Conservation (phyloP, 257 asterid species). For the Parsonsia alboflavescens region DNA sequence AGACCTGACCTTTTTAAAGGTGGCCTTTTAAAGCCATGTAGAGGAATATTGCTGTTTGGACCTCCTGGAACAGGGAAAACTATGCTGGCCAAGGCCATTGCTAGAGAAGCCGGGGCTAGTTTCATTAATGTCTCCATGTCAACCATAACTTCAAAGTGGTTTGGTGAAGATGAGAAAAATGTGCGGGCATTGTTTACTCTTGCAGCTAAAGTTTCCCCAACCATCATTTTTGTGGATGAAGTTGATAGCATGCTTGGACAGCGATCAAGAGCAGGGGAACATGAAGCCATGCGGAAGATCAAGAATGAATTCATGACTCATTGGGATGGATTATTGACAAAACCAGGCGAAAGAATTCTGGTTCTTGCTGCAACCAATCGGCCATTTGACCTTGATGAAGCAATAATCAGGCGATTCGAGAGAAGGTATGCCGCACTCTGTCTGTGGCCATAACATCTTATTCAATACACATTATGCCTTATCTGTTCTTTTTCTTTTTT, state of each 20-base stretch:
- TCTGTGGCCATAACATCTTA: not conserved
- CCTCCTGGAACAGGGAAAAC: conserved; percentile 96
- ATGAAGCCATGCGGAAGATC: conserved; percentile 86
- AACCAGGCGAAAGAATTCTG: conserved; percentile 70
- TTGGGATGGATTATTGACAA: conserved; percentile 79
- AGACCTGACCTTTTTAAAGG: conserved; percentile 88
- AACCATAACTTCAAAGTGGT: conserved; percentile 83
- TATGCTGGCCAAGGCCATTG: conserved; percentile 89
- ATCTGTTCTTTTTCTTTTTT: not conserved
- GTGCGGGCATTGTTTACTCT: conserved; percentile 79
- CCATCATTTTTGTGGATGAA: conserved; percentile 88
- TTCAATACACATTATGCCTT: not conserved
- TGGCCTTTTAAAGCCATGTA: conserved; percentile 80
- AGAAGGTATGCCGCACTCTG: conserved; percentile 51
- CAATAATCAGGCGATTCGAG: conserved; percentile 82
- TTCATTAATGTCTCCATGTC: conserved; percentile 83
- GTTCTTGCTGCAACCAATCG: conserved; percentile 92
- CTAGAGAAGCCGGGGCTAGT: conserved; percentile 88
- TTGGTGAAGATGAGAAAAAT: conserved; percentile 91
- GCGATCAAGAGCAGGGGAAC: conserved; percentile 72
- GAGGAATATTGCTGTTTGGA: conserved; percentile 81
- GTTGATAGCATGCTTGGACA: conserved; percentile 95
- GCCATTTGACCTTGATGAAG: conserved; percentile 93
- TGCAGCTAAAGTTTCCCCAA: conserved; percentile 84
- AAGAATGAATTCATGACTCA: conserved; percentile 90